Evolutionary conservation across 2,329 filamentous ascomycete species (phyloP).

Genomic region (Exophiala bonariae): DNA sequence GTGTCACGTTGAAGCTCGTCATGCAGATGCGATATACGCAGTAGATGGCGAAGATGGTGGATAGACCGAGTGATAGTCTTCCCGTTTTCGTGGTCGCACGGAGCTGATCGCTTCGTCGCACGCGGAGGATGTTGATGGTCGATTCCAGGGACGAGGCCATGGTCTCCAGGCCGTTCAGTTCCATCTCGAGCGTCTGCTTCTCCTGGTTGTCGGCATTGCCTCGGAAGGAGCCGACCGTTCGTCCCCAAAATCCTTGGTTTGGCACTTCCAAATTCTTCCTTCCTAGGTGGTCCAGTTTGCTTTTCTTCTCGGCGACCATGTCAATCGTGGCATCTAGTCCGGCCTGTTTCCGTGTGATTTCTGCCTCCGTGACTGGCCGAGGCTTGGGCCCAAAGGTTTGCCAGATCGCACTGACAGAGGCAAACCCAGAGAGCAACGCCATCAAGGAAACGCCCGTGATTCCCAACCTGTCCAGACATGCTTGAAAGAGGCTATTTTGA

Average conservation of each 20-base stretch:
- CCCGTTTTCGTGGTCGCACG: conserved; percentile 69
- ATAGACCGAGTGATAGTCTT: conserved; percentile 61
- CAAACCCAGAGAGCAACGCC: conserved; percentile 85
- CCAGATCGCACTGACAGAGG: conserved; percentile 84
- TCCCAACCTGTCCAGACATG: conserved; percentile 66
- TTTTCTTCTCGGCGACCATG: conserved; percentile 74
- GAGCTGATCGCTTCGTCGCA: conserved; percentile 62
- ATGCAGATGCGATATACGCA: conserved; percentile 80
- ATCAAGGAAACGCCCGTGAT: conserved; percentile 84
- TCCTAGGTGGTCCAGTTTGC: conserved; percentile 65
- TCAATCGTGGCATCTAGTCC: conserved; percentile 77
- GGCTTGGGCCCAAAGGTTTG: conserved; percentile 71
- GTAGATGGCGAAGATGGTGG: conserved; percentile 74
- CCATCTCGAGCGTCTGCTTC: conserved; percentile 61
- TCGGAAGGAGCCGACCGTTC: conserved; percentile 68
- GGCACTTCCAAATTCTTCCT: conserved; percentile 57
- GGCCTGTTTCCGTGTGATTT: conserved; percentile 74
- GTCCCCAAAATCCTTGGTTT: conserved; percentile 64
- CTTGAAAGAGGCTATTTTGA: conserved; percentile 52
- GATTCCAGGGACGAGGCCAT: conserved; percentile 73
- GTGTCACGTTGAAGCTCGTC: conserved; percentile 67
- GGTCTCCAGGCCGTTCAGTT: conserved; percentile 75
- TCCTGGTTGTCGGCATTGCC: conserved; percentile 55
- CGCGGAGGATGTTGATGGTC: conserved; percentile 64
- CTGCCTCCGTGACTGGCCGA: conserved; percentile 68